These are phyloP conservation scores for Chlamydomonas eustigma DNA, from an alignment of 139 green algal genomes.

Conservation along the genomic window DNA sequence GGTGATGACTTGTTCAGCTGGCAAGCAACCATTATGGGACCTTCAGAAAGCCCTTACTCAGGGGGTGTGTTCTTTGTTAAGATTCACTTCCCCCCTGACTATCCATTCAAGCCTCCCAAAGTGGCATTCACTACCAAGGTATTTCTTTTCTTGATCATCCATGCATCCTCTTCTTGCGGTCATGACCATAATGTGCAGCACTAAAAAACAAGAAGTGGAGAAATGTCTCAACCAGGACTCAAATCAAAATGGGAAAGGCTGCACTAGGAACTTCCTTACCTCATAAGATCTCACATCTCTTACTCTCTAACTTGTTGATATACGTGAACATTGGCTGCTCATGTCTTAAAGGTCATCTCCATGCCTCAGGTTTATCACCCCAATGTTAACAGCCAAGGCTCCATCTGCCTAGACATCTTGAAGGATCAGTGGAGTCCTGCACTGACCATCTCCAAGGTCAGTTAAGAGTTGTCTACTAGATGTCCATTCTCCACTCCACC, in stretches of 20 bases:
- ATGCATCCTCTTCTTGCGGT: no score
- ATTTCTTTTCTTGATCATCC: no score
- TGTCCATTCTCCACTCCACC: no score
- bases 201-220: no score
- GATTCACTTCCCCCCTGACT: conserved; percentile 87
- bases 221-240: no score
- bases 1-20: conserved; percentile 59
- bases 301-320: no score
- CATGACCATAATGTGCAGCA: no score
- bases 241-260: no score
- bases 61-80: conserved; percentile 93
- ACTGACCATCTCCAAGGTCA: conserved; percentile 95
- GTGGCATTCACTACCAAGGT: conserved; percentile 93
- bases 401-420: conserved; percentile 97
- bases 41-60: conserved; percentile 84
- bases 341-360: neutral
- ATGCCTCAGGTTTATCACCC: conserved; percentile 89
- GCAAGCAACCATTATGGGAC: conserved; percentile 81
- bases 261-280: no score
- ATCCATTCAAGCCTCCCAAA: conserved; percentile 92
- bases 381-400: conserved; percentile 96
- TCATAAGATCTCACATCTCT: no score
- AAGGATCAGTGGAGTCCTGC: conserved; percentile 98
- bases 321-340: no score
- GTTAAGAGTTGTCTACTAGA: no score